Base-by-base conservation (phyloP, 2,329 filamentous ascomycete genomes). In the Alternaria viburni region DNA sequence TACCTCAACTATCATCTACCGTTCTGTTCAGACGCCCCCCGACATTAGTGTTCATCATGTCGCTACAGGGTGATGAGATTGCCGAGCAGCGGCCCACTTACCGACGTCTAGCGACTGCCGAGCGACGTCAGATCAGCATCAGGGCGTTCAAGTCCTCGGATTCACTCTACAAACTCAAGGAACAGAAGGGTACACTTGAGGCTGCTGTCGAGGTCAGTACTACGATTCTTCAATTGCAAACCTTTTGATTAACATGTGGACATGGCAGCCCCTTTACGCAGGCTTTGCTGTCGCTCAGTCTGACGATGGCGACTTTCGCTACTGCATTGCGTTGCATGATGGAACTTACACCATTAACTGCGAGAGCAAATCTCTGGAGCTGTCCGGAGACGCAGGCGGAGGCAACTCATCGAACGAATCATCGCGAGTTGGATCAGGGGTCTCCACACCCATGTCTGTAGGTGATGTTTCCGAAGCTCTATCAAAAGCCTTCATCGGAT, bases 331-430 rank as follows among this genome's bases (percentile, higher is more conserved):
- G 5, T 86, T 91, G 65, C 91, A 93, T 66, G 91, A 94, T 74
- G 88, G 88, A 6, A 89, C 90, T 5, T 94, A 94, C 74, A 87
- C 91, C 21, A 83, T 92, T 47, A 91, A 94, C 76, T 93, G 91
- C 73, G 86, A 87, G 6, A 86, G 91, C 45, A 63, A 60, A 8
- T 59, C 65, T 26, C 56, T 69, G 15, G 52, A 25, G 3, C n/a
- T 30, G 19, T 11, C 32, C 11, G 44, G 25, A 23, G 50, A 19
- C 3, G 17, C n/a, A 28, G 15, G 26, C 30, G 28, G 15, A 9
- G 23, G 30, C 43, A 41, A 32, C 41, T 61, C 54, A 2, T 65
- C 61, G 3, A 30, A 62, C 13, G 57, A 46, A 21, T 63, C 61
- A 12, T 67, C 65, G 3, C 62, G 54, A 12, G 8, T 45, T 5